Conservation (phyloP, 1,284 basidiomycete species). For the Pascua guehoae region DNA sequence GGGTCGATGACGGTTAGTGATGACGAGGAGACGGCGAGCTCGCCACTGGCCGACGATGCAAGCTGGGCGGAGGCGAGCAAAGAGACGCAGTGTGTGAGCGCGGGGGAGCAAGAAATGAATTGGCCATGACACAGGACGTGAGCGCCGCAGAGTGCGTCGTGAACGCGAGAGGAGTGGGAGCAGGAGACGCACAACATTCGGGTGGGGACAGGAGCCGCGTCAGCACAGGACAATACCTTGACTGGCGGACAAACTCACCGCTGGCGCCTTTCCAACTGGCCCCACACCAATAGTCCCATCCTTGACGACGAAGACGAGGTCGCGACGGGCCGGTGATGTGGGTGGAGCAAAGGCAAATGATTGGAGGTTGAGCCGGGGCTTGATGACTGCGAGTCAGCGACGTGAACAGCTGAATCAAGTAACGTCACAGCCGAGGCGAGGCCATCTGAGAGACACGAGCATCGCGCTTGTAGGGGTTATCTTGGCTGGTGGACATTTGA, state of each 20-base stretch:
- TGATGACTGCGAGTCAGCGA: slow-evolving; percentile 32
- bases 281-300: slow-evolving; percentile 42
- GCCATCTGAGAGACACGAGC: background rate
- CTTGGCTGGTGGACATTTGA: no score
- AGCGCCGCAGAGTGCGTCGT: background rate
- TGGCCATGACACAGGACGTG: no score
- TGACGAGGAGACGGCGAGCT: slow-evolving; percentile 22
- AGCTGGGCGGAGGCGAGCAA: no score
- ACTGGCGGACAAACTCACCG: slow-evolving; percentile 19
- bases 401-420: no score
- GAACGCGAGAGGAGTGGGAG: slow-evolving; percentile 21
- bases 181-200: background rate
- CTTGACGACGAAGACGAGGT: slow-evolving; percentile 41
- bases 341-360: slow-evolving; percentile 37
- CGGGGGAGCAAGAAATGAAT: no score
- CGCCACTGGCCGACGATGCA: slow-evolving; percentile 14
- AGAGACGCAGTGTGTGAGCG: no score
- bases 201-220: no score
- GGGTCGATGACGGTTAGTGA: slow-evolving; percentile 19
- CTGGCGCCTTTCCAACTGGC: slow-evolving; percentile 26
- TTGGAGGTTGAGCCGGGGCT: slow-evolving; percentile 35
- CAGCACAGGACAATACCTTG: no score
- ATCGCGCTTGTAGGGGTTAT: no score
- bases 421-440: no score
- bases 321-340: slow-evolving; percentile 10